Percentiles rank a stretch among this genome's conserved stretches.
phyloP scores from a whole-genome alignment of 2,329 filamentous ascomycete species.

The Penicillium sp. region DNA sequence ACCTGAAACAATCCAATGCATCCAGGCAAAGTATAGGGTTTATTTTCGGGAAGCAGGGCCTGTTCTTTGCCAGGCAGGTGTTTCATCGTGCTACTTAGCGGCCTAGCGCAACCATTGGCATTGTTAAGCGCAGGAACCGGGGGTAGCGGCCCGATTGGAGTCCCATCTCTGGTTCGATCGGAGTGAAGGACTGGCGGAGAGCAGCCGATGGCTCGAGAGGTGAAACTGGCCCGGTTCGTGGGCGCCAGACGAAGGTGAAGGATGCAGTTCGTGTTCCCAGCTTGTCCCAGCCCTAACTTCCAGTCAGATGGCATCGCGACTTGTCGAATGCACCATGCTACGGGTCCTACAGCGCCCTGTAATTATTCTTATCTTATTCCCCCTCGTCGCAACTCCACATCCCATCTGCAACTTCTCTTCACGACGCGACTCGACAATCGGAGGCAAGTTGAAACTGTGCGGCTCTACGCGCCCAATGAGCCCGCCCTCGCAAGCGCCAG shows the following conservation, averaged over 20 bases:
- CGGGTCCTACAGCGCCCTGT: too few relatives aligned
- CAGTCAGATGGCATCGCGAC: too few relatives aligned
- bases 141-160: conserved; percentile 10
- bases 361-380: too few relatives aligned
- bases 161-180: conserved; percentile 4
- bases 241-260: too few relatives aligned
- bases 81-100: conserved; percentile 16
- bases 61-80: conserved; percentile 8
- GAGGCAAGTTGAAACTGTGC: conserved; percentile 14
- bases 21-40: neutral
- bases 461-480: conserved; percentile 19
- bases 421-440: too few relatives aligned
- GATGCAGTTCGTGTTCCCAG: too few relatives aligned
- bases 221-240: conserved; percentile 21
- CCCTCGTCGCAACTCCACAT: too few relatives aligned
- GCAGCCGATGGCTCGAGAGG: neutral
- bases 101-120: neutral
- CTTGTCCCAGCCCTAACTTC: too few relatives aligned
- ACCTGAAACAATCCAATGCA: conserved; percentile 18
- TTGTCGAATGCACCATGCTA: too few relatives aligned
- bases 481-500: conserved; percentile 11
- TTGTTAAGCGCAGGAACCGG: conserved; percentile 17
- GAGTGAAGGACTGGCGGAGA: conserved; percentile 19
- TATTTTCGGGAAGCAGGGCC: neutral
- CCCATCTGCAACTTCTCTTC: neutral